Conservation (phyloP, 495 filamentous ascomycete species). For the Jackrogersella minutella region DNA sequence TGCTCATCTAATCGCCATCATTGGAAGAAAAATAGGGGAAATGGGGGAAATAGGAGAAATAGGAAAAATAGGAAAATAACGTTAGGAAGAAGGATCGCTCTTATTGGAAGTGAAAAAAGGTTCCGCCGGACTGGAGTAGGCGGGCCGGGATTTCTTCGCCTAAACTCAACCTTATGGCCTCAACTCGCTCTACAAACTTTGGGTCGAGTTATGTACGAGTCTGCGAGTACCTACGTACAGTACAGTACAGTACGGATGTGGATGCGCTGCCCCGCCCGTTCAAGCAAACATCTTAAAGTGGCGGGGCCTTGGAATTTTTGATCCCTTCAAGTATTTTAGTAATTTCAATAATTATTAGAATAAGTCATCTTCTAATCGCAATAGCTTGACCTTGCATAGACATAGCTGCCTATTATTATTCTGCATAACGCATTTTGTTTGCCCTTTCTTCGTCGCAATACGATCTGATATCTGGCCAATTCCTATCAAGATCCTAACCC, state of each 20-base stretch:
- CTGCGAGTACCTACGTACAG: too few relatives aligned
- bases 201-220: background rate
- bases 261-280: constrained; percentile 12
- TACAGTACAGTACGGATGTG: too few relatives aligned
- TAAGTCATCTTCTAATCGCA: too few relatives aligned
- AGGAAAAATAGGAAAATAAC: background rate
- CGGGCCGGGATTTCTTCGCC: constrained; percentile 35
- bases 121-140: background rate
- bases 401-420: background rate
- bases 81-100: background rate
- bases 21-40: too few relatives aligned
- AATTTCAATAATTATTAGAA: too few relatives aligned
- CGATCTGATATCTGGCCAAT: background rate
- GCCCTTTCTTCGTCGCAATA: background rate
- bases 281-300: constrained; percentile 23
- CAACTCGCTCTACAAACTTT: background rate
- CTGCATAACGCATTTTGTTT: too few relatives aligned
- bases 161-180: background rate
- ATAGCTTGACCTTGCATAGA: background rate
- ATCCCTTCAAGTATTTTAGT: constrained; percentile 2
- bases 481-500: background rate
- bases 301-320: constrained; percentile 17
- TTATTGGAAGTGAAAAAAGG: too few relatives aligned
- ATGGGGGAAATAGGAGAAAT: too few relatives aligned
- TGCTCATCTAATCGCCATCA: too few relatives aligned